Conservation (phyloP, 108 stramenopile species). For the Cyclotella baltica region DNA sequence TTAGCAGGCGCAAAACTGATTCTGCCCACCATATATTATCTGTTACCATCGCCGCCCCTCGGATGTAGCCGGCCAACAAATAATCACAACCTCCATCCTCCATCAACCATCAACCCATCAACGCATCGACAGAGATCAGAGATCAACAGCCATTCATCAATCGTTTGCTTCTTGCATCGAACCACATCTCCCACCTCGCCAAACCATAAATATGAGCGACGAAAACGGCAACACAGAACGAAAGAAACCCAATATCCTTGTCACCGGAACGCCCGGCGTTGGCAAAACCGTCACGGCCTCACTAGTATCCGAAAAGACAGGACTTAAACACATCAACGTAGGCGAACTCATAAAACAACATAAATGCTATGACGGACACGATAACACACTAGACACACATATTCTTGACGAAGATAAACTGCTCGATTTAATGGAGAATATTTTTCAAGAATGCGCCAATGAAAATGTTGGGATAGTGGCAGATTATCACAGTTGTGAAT, state of each 20-base stretch:
- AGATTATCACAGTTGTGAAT: constrained; percentile 92
- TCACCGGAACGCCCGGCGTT: constrained; percentile 94
- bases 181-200: neutral
- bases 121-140: too few relatives aligned
- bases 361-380: constrained; percentile 87
- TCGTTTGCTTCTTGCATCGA: too few relatives aligned
- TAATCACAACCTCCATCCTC: too few relatives aligned
- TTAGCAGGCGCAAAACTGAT: too few relatives aligned
- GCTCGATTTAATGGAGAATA: constrained; percentile 81
- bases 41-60: too few relatives aligned
- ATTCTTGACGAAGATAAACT: constrained; percentile 95
- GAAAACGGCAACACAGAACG: constrained; percentile 27
- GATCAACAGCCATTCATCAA: too few relatives aligned
- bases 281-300: constrained; percentile 88
- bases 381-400: constrained; percentile 86
- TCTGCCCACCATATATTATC: too few relatives aligned
- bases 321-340: constrained; percentile 79
- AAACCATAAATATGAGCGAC: neutral
- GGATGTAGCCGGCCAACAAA: too few relatives aligned
- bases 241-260: constrained; percentile 83
- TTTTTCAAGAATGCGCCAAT: constrained; percentile 72
- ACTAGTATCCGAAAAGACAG: constrained; percentile 66
- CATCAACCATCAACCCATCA: too few relatives aligned
- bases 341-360: constrained; percentile 80
- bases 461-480: constrained; percentile 81